These are phyloP conservation scores for Beauveria medogensis DNA, from an alignment of 2,329 filamentous ascomycete species.

Conservation along the genomic window DNA sequence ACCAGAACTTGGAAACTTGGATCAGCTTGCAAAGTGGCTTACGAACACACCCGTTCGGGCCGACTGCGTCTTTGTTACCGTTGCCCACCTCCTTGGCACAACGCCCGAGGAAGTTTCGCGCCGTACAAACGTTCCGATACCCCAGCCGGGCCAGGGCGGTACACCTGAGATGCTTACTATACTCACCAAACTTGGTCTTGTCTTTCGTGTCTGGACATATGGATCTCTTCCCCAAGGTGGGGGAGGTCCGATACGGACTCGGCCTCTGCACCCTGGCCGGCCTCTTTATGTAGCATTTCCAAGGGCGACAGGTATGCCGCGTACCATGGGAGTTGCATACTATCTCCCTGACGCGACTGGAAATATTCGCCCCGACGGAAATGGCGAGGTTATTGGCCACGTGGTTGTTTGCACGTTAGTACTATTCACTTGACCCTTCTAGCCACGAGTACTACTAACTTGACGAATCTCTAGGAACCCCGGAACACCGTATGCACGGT, in stretches of 20 bases:
- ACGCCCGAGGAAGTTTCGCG: not conserved
- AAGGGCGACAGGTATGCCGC: not conserved
- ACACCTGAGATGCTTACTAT: not conserved
- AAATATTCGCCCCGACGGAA: not conserved
- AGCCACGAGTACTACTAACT: not conserved
- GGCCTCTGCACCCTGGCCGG: not conserved
- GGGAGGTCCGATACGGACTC: not conserved
- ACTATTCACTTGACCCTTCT: not conserved
- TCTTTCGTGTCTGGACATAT: not conserved
- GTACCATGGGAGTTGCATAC: not conserved
- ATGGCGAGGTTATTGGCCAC: not conserved
- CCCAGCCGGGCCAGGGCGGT: not conserved
- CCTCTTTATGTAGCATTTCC: not conserved
- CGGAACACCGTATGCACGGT: not conserved
- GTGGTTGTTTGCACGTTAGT: not conserved
- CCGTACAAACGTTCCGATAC: not conserved
- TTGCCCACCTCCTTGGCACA: not conserved
- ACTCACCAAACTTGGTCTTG: not conserved
- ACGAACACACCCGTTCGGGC: not conserved
- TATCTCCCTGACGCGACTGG: not conserved
- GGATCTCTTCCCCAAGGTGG: not conserved
- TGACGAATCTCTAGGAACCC: not conserved
- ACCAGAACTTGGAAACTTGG: not conserved
- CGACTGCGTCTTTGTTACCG: not conserved
- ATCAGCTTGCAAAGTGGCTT: not conserved